Evolutionary conservation across 257 asterid species (phyloP), one percentile per base, ranked within the genome.

Genomic region (Rubia yunnanensis): DNA sequence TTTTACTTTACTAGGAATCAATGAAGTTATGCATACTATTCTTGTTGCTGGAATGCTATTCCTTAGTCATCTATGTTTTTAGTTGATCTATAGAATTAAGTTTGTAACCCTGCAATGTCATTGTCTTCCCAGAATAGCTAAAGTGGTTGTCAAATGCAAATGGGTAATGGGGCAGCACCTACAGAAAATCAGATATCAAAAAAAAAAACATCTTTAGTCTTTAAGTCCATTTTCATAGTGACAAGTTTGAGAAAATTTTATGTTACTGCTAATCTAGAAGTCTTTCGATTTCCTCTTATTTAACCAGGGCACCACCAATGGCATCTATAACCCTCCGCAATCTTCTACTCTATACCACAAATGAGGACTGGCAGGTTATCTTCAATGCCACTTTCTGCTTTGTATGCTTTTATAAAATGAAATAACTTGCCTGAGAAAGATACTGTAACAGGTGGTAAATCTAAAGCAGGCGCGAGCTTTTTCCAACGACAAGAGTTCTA

Each of bases 251-350:
- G 67, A 62, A 41, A 15, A 44, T 44, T 4, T 57, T 75, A 71
- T 44, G 55, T 41, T 26, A 32, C 24, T 67, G 60, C 60, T 60
- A 60, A 72, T 65, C 60, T 50, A 64, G 20, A 49, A 38, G 20
- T 71, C 31, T 65, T 76, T 50, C 26, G 48, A 38, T 61, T 53
- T 39, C 60, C 36, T 60, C 41, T 44, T 57, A 35, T 41, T 73
- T 74, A 74, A 75, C 79, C 85, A 94, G 99, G 99, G 96, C 97
- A 70, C 84, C 99, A 59, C 99, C 99, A 10, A 90, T 94, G 95
- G 96, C 96, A 41, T 90, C 99, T 78, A 86, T 94, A 68, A 94
- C 99, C 74, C 84, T 94, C 69, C 92, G 77, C 70, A 94, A 90
- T 74, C 99, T 94, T 80, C 75, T 84, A 64, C 91, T 94, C 55